Conservation (phyloP, 2,329 filamentous ascomycete genomes). For the Pseudogymnoascus sp. region DNA sequence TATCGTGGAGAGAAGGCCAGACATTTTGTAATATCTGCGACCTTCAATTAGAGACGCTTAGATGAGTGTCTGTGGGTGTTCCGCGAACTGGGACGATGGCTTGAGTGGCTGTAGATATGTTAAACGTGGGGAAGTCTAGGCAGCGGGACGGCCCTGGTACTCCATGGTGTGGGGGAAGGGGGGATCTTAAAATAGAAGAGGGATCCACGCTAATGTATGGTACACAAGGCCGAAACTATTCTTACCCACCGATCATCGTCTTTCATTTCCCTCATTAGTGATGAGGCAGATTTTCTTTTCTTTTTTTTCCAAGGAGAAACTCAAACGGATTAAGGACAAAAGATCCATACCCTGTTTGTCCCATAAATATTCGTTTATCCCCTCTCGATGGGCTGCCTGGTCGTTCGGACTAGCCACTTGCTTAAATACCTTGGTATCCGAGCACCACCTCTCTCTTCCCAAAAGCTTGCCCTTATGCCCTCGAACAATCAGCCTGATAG, state of each 20-base stretch:
- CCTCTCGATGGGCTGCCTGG: too few relatives aligned
- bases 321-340: too few relatives aligned
- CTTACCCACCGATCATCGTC: neutral
- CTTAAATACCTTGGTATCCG: too few relatives aligned
- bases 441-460: too few relatives aligned
- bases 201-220: neutral
- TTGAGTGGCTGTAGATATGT: neutral
- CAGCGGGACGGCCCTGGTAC: neutral
- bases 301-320: too few relatives aligned
- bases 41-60: neutral
- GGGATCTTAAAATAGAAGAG: neutral
- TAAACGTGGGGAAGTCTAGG: neutral
- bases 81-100: neutral
- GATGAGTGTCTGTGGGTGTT: neutral
- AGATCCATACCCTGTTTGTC: too few relatives aligned
- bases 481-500: too few relatives aligned
- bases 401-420: too few relatives aligned
- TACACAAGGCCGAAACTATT: neutral
- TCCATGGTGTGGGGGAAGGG: neutral
- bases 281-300: too few relatives aligned
- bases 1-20: neutral
- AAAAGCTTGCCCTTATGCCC: too few relatives aligned
- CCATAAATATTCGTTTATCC: too few relatives aligned
- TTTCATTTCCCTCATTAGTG: too few relatives aligned
- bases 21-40: neutral